Evolutionary conservation across 164 flowering plant genomes (phyloP).

Genomic region (Cinnamomum micranthum): DNA sequence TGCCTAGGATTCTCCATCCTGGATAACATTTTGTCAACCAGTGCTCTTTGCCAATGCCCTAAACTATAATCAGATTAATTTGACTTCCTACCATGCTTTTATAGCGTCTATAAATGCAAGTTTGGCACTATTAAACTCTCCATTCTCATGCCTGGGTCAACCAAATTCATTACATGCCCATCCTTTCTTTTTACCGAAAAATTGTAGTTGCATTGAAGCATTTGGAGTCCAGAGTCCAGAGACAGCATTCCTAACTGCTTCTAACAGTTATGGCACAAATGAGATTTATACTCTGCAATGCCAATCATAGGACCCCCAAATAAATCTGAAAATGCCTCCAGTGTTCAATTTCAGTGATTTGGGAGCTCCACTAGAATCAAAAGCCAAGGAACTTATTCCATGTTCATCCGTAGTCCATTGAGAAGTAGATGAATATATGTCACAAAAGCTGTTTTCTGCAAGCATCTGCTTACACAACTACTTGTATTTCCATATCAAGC

Average conservation of each 20-base stretch:
- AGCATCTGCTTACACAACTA: conserved; percentile 15
- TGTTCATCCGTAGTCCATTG: conserved; percentile 9
- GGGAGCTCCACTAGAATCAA: conserved; percentile 14
- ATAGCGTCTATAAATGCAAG: conserved; percentile 83
- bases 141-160: conserved; percentile 54
- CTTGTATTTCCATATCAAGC: conserved; percentile 17
- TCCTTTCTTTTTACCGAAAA: conserved; percentile 75
- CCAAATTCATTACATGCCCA: conserved; percentile 98
- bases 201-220: conserved; percentile 49
- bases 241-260: conserved; percentile 64
- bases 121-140: conserved; percentile 69
- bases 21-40: conserved; percentile 76
- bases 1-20: conserved; percentile 46
- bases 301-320: conserved; percentile 43
- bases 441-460: conserved; percentile 14
- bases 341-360: conserved; percentile 28
- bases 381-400: conserved; percentile 8
- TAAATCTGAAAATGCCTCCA: conserved; percentile 85
- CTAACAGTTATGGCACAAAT: conserved; percentile 62
- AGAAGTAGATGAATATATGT: conserved; percentile 9
- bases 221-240: conserved; percentile 27
- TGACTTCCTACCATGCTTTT: conserved; percentile 66
- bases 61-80: conserved; percentile 74
- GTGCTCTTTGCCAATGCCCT: conserved; percentile 89
- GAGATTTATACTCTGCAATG: conserved; percentile 52